Evolutionary conservation across 805 yeast genomes (phyloP).

Genomic region (Candida ponderosae): DNA sequence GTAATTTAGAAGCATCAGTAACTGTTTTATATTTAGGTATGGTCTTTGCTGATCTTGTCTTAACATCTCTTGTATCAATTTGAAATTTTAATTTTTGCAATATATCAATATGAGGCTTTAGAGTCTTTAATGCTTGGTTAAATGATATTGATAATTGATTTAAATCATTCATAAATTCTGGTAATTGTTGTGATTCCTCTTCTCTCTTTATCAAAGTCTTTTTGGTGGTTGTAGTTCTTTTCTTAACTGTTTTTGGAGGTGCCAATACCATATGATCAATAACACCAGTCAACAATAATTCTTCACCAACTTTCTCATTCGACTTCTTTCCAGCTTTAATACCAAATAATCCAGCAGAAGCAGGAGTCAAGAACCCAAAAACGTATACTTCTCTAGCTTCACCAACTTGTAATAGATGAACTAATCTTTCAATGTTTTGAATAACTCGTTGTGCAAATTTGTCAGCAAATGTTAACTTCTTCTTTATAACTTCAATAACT

Average conservation of each 20-base stretch:
- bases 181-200: slow-evolving; percentile 3
- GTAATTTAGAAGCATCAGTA: slow-evolving; percentile 41
- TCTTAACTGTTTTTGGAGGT: background rate
- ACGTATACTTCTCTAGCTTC: slow-evolving; percentile 56
- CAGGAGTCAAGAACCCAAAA: slow-evolving; percentile 20
- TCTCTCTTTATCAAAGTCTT: too few species aligned
- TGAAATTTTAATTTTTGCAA: background rate
- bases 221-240: background rate
- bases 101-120: slow-evolving; percentile 7
- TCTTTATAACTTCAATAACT: background rate
- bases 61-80: slow-evolving; percentile 45
- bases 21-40: slow-evolving; percentile 46
- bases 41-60: slow-evolving; percentile 40
- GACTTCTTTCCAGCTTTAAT: slow-evolving; percentile 3
- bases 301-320: slow-evolving; percentile 8
- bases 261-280: slow-evolving; percentile 40
- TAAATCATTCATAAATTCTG: slow-evolving; percentile 4
- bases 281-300: slow-evolving; percentile 53
- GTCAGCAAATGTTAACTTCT: slow-evolving; percentile 16
- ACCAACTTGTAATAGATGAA: slow-evolving; percentile 35
- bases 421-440: slow-evolving; percentile 33
- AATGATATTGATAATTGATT: slow-evolving; percentile 5
- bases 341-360: background rate
- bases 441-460: slow-evolving; percentile 28
- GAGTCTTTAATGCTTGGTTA: slow-evolving; percentile 12